Conservation (phyloP, 257 asterid genomes). For the Nicotiana benthamiana region DNA sequence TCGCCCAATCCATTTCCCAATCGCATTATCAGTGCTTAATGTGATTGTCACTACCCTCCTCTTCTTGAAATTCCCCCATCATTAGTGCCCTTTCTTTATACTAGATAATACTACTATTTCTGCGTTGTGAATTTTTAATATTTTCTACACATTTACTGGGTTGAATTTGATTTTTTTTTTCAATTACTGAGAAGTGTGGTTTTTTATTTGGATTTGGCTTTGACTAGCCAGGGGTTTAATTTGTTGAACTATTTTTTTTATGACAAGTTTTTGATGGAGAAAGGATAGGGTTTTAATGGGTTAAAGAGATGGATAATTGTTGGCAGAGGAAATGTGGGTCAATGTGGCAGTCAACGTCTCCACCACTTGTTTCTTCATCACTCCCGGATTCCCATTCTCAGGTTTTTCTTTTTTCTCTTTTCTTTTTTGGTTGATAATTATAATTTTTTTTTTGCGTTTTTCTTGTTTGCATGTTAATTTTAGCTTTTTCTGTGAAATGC, state of each 20-base stretch:
- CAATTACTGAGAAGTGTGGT: background rate
- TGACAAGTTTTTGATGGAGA: slow-evolving; percentile 10
- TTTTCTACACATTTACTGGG: background rate
- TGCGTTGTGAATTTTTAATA: background rate
- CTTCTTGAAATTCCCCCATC: background rate
- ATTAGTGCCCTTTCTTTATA: background rate
- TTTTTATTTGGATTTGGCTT: background rate
- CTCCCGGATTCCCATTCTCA: slow-evolving; percentile 19
- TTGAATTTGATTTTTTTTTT: background rate
- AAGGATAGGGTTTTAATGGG: slow-evolving; percentile 15
- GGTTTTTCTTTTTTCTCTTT: slow-evolving; percentile 6
- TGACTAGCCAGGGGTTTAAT: background rate
- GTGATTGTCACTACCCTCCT: background rate
- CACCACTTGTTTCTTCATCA: slow-evolving; percentile 12
- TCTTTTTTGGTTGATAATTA: background rate
- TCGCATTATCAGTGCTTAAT: background rate
- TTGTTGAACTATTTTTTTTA: background rate
- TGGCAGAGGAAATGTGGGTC: slow-evolving; percentile 31
- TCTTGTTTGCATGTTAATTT: background rate
- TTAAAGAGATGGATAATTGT: slow-evolving; percentile 26
- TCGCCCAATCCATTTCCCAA: background rate
- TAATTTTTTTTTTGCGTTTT: background rate
- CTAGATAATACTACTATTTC: background rate
- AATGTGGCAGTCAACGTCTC: slow-evolving; percentile 20
- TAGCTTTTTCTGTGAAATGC: background rate